Conservation (phyloP, 495 filamentous ascomycete species). For the Penicillium egyptiacum region DNA sequence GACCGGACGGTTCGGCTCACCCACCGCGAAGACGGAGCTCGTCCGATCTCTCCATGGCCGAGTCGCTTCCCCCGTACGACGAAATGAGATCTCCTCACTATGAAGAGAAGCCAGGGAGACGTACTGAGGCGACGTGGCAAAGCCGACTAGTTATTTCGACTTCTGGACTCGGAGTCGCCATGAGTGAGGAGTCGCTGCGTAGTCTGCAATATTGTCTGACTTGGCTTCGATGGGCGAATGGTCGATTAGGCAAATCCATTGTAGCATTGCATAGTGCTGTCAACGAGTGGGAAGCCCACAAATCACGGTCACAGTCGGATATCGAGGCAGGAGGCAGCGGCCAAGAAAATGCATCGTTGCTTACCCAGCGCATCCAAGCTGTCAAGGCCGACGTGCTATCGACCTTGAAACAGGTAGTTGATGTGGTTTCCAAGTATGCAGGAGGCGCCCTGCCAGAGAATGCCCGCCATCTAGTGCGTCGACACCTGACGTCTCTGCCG, state of each 20-base stretch:
- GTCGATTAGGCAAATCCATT: conserved; percentile 68
- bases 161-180: conserved; percentile 78
- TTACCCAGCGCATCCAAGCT: conserved; percentile 61
- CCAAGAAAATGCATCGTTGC: conserved; percentile 42
- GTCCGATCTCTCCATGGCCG: conserved; percentile 55
- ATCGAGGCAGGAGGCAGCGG: conserved; percentile 24
- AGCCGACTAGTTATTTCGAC: conserved; percentile 79
- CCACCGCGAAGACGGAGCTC: conserved; percentile 33
- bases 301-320: conserved; percentile 16
- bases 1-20: conserved; percentile 13
- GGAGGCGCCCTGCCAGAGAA: conserved; percentile 84
- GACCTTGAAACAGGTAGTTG: conserved; percentile 73
- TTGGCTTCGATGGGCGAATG: conserved; percentile 75
- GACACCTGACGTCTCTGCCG: conserved; percentile 76
- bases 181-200: conserved; percentile 78
- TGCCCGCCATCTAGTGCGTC: conserved; percentile 70
- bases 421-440: conserved; percentile 78
- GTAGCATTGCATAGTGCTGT: conserved; percentile 66
- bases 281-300: conserved; percentile 67
- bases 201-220: conserved; percentile 75
- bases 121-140: conserved; percentile 61
- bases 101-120: conserved; percentile 42
- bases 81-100: conserved; percentile 71
- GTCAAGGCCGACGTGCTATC: conserved; percentile 72
- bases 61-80: conserved; percentile 78